phyloP scores from a whole-genome alignment of 1,139 yeast species.

The Candida glucosophila region DNA sequence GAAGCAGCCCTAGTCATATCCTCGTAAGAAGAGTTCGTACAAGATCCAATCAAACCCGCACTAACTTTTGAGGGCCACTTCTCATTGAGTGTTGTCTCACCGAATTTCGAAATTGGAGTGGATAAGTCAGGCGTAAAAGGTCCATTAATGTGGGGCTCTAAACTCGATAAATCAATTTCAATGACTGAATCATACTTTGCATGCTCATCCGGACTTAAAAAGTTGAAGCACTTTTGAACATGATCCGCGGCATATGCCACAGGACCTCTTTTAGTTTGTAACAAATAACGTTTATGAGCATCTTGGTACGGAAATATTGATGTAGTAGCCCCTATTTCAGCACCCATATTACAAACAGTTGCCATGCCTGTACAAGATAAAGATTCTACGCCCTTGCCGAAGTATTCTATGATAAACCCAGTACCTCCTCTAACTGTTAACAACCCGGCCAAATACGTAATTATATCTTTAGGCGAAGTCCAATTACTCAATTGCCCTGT shows the following conservation, averaged over 20 bases:
- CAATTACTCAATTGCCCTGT: conserved; percentile 84
- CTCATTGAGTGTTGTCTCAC: conserved; percentile 52
- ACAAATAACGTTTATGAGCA: conserved; percentile 73
- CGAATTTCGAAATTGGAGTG: conserved; percentile 72
- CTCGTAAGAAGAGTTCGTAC: conserved; percentile 96
- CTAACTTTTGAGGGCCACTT: conserved; percentile 76
- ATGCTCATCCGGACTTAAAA: conserved; percentile 70
- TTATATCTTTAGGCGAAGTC: conserved; percentile 95
- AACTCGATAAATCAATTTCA: conserved; percentile 63
- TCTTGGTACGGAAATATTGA: conserved; percentile 93
- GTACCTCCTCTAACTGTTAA: conserved; percentile 97
- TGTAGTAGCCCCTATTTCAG: conserved; percentile 97
- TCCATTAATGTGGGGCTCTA: conserved; percentile 90
- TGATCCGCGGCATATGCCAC: conserved; percentile 71
- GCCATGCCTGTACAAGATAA: conserved; percentile 98
- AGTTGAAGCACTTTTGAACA: conserved; percentile 51
- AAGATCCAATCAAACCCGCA: conserved; percentile 94
- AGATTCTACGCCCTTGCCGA: conserved; percentile 83
- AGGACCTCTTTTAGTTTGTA: conserved; percentile 73
- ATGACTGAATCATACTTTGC: conserved; percentile 78
- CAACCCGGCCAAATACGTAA: conserved; percentile 80
- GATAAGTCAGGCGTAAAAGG: conserved; percentile 94
- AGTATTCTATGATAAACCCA: conserved; percentile 89
- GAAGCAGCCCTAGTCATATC: conserved; percentile 96
- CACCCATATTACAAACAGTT: conserved; percentile 98